Evolutionary conservation across 371 early-diverging fungal genomes (phyloP), one percentile per base, ranked within the genome.

Genomic region (Catenaria anguillulae): DNA sequence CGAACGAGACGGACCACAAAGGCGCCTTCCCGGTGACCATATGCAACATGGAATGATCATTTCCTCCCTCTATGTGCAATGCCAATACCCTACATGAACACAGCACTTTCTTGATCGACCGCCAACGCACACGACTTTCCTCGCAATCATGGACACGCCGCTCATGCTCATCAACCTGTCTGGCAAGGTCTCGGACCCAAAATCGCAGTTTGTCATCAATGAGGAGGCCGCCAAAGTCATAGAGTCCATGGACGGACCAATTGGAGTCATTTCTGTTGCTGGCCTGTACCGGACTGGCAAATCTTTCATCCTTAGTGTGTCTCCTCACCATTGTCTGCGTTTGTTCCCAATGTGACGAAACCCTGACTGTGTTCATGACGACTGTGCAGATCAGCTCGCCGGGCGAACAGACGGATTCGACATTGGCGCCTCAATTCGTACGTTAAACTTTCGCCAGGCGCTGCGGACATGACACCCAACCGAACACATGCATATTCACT

Each of bases 341-440:
- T 4, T 13, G 37, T 37, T 4, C 8, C 13, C 37, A 13, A 54
- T 5, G 26, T 17, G 33, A 15, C 6, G 6, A 17, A 4, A 17
- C 10, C 6, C 54, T 54, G 31, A 26, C 31, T 54, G 33, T 54
- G 10, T 8, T 54, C 37, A 8, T 37, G n/a, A n/a, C 37, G 37
- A 40, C 17, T 40, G 5, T 40, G 5, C 40, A 58, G 58, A 58
- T 29, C 58, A 58, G 43, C 58, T 58, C 29, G 58, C 58, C 26
- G 58, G 58, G 13, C n/a, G 43, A 21, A 36, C 24, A 8, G 21
- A 36, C 6, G 58, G 58, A 8, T 58, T 58, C 10, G 58, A 58
- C 10, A 58, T 58, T 58, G 58, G 58, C 33, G 36, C 58, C 13
- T 58, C 58, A 21, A 58, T 58, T 21, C 40, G 58, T 58, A 36